A percentile compares a stretch with the other conserved stretches of the same genome.
These are phyloP conservation scores for Coemansia sp. DNA, from an alignment of 192 early-diverging fungal genomes.

Conservation along the genomic window DNA sequence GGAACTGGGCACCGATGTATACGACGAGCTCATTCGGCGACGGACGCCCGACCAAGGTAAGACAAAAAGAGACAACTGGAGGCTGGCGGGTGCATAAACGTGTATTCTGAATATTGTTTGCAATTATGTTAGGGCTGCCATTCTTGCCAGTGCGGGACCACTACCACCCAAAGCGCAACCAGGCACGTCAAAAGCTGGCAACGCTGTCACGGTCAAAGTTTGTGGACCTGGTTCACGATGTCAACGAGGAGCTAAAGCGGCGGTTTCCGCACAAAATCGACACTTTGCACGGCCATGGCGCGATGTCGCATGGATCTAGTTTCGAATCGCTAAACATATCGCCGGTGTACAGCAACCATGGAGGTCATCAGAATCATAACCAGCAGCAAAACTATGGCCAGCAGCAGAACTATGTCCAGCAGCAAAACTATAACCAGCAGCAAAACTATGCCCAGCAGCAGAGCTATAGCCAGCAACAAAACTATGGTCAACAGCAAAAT, in stretches of 20 bases:
- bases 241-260: slow-evolving; percentile 68
- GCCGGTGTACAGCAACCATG: slow-evolving; percentile 21
- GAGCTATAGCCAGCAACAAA: slow-evolving; percentile 7
- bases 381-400: slow-evolving; percentile 7
- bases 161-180: slow-evolving; percentile 90
- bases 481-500: slow-evolving; percentile 1
- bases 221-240: slow-evolving; percentile 90
- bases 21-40: slow-evolving; percentile 87
- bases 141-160: slow-evolving; percentile 81
- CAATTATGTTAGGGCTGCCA: slow-evolving; percentile 47
- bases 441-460: slow-evolving; percentile 4
- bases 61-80: not conserved
- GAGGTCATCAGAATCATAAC: slow-evolving; percentile 14
- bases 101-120: not conserved
- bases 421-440: slow-evolving; percentile 8
- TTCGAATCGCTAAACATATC: slow-evolving; percentile 37
- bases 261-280: slow-evolving; percentile 52
- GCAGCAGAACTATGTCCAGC: slow-evolving; percentile 4
- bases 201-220: slow-evolving; percentile 84
- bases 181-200: slow-evolving; percentile 95
- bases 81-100: not conserved
- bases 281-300: slow-evolving; percentile 8
- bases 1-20: slow-evolving; percentile 94
- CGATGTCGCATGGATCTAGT: slow-evolving; percentile 20
- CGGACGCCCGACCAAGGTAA: slow-evolving; percentile 13